phyloP scores from a whole-genome alignment of 2,329 filamentous ascomycete genomes.

The Fusarium cicatricum region DNA sequence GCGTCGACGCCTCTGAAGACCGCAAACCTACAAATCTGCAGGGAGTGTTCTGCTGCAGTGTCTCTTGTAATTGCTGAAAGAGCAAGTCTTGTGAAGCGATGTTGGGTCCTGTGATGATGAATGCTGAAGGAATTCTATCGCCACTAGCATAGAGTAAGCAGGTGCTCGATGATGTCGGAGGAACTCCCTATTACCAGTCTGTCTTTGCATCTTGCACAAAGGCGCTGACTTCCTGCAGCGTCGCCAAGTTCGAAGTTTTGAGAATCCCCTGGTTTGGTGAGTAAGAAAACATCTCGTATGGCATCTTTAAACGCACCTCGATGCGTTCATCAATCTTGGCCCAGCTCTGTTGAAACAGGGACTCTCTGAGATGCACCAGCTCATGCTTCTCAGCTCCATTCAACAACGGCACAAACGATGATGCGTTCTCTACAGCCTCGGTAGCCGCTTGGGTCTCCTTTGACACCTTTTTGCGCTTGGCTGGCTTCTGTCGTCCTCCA shows the following conservation, averaged over 20 bases:
- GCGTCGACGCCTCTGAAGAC: conserved; percentile 75
- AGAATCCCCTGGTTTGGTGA: conserved; percentile 58
- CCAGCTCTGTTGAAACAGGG: conserved; percentile 72
- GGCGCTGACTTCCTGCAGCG: conserved; percentile 63
- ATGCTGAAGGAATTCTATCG: conserved; percentile 70
- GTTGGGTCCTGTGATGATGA: conserved; percentile 81
- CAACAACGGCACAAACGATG: conserved; percentile 61
- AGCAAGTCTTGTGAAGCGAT: conserved; percentile 78
- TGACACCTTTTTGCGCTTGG: conserved; percentile 66
- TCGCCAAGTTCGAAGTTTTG: conserved; percentile 67
- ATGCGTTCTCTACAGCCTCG: conserved; percentile 21
- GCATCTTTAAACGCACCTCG: conserved; percentile 53
- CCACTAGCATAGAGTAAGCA: conserved; percentile 41
- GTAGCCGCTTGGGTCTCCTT: conserved; percentile 46
- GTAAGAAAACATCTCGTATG: conserved; percentile 33
- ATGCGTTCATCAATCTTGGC: conserved; percentile 68
- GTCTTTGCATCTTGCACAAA: conserved; percentile 59
- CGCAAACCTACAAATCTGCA: conserved; percentile 72
- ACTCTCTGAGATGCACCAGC: conserved; percentile 62
- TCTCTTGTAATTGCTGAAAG: conserved; percentile 73
- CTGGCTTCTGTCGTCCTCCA: conserved; percentile 49
- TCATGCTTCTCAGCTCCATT: conserved; percentile 61
- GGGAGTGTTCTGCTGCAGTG: conserved; percentile 55
- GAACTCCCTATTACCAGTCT: conserved; percentile 42
- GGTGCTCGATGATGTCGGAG: background rate